Base-by-base conservation (phyloP, 2,329 filamentous ascomycete genomes). In the Hirsutella rhossiliensis region DNA sequence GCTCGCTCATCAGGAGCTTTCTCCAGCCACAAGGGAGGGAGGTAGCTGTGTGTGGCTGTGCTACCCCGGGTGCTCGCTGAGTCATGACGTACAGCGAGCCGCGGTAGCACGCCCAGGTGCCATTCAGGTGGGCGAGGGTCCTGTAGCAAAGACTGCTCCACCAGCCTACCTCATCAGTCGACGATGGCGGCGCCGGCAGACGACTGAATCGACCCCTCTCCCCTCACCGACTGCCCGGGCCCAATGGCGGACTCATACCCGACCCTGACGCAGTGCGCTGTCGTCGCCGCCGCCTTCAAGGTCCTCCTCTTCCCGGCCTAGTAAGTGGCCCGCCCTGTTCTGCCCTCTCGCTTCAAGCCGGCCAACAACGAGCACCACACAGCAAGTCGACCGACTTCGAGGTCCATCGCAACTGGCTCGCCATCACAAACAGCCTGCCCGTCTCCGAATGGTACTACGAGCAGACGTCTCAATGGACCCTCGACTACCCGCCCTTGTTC, bases 351-450 rank as follows among this genome's bases (percentile, higher is more conserved):
- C 12, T 27, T 18, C 5, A 29, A 2, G 39, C 31, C 31, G 19
- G 29, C 38, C 8, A 30, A 31, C 15, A 20, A 40, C 31, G 38
- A 45, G 37, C 9, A 8, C 11, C 13, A 18, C 63, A 18, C 64
- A 96, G 89, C 72, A 96, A 94, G 73, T 98, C 92, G 6, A 98
- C 92, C 54, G 92, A 98, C 64, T 98, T 98, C 57, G 92, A 98
- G 65, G 92, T 98, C 44, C 92, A 98, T 66, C 82, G 92, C 52
- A 98, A 98, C 70, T 98, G 92, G 92, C 80, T 98, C 36, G 92
- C 92, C 50, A 87, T 97, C 54, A 97, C 92, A 5, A 75, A 95
- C 65, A 94, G 85, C 48, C 74, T 97, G 18, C 86, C 90, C 3
- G 66, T 89, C 42, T 80, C 84, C 62, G 73, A 94, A 53, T 98